A percentile compares a stretch with the other conserved stretches of the same genome.
phyloP scores from a whole-genome alignment of 768 basidiomycete species.

The Candolleomyces aberdarensis region DNA sequence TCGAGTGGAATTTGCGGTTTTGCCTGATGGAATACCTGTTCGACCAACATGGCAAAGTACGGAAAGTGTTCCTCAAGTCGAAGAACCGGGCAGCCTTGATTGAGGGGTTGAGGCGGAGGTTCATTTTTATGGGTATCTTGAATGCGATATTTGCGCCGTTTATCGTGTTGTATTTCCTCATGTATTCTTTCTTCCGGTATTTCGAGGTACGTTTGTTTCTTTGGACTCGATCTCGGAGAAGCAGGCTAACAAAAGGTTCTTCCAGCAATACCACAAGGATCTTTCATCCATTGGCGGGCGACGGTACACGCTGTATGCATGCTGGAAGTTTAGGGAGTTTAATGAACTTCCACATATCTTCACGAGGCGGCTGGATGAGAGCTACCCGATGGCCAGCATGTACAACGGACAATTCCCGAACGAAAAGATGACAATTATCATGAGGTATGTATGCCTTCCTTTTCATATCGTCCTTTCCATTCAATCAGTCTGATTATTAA shows the following conservation, averaged over 20 bases:
- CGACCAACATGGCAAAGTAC: constrained; percentile 83
- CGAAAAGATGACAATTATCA: constrained; percentile 83
- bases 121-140: constrained; percentile 95
- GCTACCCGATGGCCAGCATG: constrained; percentile 86
- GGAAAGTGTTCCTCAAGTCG: constrained; percentile 87
- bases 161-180: constrained; percentile 91
- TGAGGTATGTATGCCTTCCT: constrained; percentile 66
- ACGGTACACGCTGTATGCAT: constrained; percentile 89
- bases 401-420: constrained; percentile 99
- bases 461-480: neutral
- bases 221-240: neutral
- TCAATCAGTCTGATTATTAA: neutral
- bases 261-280: constrained; percentile 97
- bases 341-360: constrained; percentile 97
- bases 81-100: constrained; percentile 76
- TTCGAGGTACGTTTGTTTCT: constrained; percentile 71
- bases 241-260: neutral
- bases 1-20: constrained; percentile 97
- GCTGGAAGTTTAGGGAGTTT: constrained; percentile 99
- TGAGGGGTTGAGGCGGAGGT: constrained; percentile 81
- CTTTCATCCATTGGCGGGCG: constrained; percentile 92
- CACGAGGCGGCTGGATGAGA: constrained; percentile 78
- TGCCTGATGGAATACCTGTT: constrained; percentile 96
- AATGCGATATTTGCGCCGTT: constrained; percentile 97
- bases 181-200: constrained; percentile 99